A percentile compares a stretch with the other conserved stretches of the same genome.
phyloP scores from a whole-genome alignment of 495 filamentous ascomycete genomes.

The Amphirosellinia nigrospora region DNA sequence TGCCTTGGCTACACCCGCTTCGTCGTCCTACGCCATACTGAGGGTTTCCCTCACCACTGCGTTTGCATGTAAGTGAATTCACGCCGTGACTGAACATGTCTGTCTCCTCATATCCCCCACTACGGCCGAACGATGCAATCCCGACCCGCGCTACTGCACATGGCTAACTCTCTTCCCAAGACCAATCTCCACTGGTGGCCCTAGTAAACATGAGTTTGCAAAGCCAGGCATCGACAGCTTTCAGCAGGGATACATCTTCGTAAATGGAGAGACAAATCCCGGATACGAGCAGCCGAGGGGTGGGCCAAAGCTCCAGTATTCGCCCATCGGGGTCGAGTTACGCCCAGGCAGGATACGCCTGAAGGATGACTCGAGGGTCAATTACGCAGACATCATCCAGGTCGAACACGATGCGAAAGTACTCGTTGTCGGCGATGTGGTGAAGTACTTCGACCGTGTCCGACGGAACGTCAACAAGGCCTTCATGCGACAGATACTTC shows the following conservation, averaged over 20 bases:
- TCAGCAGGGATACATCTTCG: constrained; percentile 42
- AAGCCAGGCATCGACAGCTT: constrained; percentile 44
- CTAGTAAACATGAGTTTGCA: constrained; percentile 41
- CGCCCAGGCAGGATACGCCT: constrained; percentile 40
- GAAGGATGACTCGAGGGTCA: constrained; percentile 42
- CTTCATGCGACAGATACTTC: constrained; percentile 42
- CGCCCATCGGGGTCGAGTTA: constrained; percentile 38
- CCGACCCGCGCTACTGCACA: neutral
- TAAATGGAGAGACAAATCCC: constrained; percentile 39
- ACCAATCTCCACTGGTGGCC: constrained; percentile 39
- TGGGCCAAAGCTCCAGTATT: constrained; percentile 37
- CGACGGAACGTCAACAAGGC: constrained; percentile 44
- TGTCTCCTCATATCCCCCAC: constrained; percentile 21
- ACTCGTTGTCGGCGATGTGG: constrained; percentile 41
- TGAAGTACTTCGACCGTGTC: constrained; percentile 43
- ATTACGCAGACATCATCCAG: constrained; percentile 43
- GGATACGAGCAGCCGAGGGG: constrained; percentile 29
- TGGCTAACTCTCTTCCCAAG: constrained; percentile 31
- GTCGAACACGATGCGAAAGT: constrained; percentile 42
- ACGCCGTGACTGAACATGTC: constrained; percentile 1
- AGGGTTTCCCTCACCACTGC: constrained; percentile 41
- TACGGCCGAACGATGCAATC: neutral
- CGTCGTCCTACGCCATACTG: constrained; percentile 42
- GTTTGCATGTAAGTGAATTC: constrained; percentile 42
- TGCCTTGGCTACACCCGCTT: constrained; percentile 43